Conservation (phyloP, 139 green algal species). For the Chlorella ohadii region DNA sequence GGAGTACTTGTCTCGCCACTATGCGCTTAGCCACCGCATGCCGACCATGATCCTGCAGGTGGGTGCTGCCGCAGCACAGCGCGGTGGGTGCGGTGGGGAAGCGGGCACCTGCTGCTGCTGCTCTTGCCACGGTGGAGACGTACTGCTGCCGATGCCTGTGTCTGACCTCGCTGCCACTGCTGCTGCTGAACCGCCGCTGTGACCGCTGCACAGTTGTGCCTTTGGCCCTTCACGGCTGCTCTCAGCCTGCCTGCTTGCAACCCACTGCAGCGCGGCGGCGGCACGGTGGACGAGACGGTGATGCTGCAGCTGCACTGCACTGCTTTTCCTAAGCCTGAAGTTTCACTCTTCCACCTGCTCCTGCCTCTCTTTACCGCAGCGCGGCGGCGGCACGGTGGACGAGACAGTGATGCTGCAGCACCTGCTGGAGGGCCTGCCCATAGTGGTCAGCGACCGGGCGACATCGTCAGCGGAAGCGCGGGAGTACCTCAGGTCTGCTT, state of each 20-base stretch:
- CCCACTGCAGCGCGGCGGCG: too few species aligned
- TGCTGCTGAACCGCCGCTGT: too few species aligned
- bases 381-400: constrained; percentile 43
- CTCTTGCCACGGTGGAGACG: too few species aligned
- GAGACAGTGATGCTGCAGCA: constrained; percentile 44
- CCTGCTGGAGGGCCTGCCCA: constrained; percentile 31
- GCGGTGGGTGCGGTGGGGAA: neutral
- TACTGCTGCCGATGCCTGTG: neutral
- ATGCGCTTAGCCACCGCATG: constrained; percentile 27
- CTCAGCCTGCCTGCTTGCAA: too few species aligned
- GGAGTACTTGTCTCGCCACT: constrained; percentile 45
- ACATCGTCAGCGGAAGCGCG: neutral
- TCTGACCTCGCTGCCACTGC: neutral
- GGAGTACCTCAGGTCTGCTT: constrained; percentile 12
- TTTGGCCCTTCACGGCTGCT: too few species aligned
- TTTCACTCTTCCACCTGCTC: too few species aligned
- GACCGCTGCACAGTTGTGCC: too few species aligned
- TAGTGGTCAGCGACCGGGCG: constrained; percentile 1
- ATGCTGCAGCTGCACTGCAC: too few species aligned
- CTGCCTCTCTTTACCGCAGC: constrained; percentile 9
- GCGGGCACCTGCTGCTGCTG: too few species aligned
- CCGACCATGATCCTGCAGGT: constrained; percentile 44
- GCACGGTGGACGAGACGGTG: too few species aligned
- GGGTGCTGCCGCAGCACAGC: neutral
- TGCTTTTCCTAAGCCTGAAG: too few species aligned